phyloP scores from a whole-genome alignment of 495 filamentous ascomycete genomes.

The Umbilicaria muhlenbergii region DNA sequence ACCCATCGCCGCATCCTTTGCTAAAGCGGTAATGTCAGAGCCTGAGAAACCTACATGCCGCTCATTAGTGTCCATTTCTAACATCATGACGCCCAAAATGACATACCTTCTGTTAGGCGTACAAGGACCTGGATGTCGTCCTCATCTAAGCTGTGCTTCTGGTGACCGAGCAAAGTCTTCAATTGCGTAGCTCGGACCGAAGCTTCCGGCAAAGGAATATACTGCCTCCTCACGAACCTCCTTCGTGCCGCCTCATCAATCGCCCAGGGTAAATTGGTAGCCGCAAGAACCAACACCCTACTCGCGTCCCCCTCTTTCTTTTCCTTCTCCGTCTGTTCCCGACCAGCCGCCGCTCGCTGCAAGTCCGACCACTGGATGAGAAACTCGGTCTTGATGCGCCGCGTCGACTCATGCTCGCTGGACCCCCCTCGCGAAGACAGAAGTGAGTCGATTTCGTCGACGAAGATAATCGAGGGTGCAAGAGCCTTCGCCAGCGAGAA shows the following conservation, averaged over 20 bases:
- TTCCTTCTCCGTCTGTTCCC: conserved; percentile 53
- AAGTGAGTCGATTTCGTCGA: conserved; percentile 96
- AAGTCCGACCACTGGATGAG: conserved; percentile 95
- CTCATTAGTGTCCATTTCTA: background rate
- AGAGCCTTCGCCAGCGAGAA: conserved; percentile 98
- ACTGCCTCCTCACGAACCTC: conserved; percentile 85
- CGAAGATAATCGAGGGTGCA: conserved; percentile 96
- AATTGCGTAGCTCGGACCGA: conserved; percentile 67
- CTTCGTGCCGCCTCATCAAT: conserved; percentile 92
- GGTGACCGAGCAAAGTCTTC: conserved; percentile 60
- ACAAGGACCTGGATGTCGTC: conserved; percentile 65
- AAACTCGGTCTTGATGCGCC: conserved; percentile 95
- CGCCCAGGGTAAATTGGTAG: conserved; percentile 94
- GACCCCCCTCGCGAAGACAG: conserved; percentile 69
- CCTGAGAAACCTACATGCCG: conserved; percentile 68
- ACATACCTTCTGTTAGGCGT: conserved; percentile 69
- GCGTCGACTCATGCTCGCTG: conserved; percentile 83
- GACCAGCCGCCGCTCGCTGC: conserved; percentile 78
- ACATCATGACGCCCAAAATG: background rate
- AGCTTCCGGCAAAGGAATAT: conserved; percentile 84
- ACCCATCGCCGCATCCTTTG: conserved; percentile 98
- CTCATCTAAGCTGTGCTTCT: conserved; percentile 67
- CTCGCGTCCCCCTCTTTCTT: conserved; percentile 68
- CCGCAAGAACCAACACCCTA: conserved; percentile 83
- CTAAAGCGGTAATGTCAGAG: conserved; percentile 91